Conservation (phyloP, 164 flowering plant genomes). For the Chimonanthus salicifolius region DNA sequence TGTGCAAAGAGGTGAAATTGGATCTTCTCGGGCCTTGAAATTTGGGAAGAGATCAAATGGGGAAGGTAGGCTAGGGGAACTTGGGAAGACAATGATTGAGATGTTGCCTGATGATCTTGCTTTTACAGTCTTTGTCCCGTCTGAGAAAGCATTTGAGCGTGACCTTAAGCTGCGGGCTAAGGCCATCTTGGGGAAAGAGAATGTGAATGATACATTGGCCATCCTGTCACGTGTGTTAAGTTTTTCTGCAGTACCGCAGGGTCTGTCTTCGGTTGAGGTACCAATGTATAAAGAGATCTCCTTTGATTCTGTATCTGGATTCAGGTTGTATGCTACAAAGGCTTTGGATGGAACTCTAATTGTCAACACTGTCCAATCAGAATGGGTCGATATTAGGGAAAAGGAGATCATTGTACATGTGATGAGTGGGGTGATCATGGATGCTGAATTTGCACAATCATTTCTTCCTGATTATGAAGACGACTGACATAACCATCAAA, state of each 20-base stretch:
- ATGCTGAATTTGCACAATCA: conserved; percentile 71
- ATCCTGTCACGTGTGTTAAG: conserved; percentile 61
- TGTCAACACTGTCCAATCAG: conserved; percentile 53
- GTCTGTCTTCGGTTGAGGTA: conserved; percentile 32
- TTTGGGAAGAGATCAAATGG: conserved; percentile 11
- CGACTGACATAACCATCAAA: conserved; percentile 7
- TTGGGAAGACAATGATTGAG: conserved; percentile 67
- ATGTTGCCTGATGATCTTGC: conserved; percentile 83
- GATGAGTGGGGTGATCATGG: conserved; percentile 87
- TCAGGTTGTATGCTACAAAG: conserved; percentile 36
- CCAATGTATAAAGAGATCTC: conserved; percentile 27
- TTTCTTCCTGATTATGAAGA: conserved; percentile 38
- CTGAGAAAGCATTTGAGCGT: conserved; percentile 55
- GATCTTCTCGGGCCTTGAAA: conserved; percentile 10
- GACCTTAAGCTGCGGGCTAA: conserved; percentile 41
- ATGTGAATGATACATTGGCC: conserved; percentile 45
- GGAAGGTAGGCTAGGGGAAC: conserved; percentile 31
- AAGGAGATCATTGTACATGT: conserved; percentile 60
- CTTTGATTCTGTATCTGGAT: conserved; percentile 71
- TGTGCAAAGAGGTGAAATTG: neutral
- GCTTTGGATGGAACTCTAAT: conserved; percentile 38
- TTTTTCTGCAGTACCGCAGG: conserved; percentile 63
- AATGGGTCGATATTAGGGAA: conserved; percentile 40
- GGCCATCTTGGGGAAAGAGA: conserved; percentile 27
- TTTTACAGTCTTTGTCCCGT: conserved; percentile 77